Percentiles rank a stretch among this genome's conserved stretches.
Evolutionary conservation across 306 rosid species (phyloP).

Genomic region (Fragaria iinumae): DNA sequence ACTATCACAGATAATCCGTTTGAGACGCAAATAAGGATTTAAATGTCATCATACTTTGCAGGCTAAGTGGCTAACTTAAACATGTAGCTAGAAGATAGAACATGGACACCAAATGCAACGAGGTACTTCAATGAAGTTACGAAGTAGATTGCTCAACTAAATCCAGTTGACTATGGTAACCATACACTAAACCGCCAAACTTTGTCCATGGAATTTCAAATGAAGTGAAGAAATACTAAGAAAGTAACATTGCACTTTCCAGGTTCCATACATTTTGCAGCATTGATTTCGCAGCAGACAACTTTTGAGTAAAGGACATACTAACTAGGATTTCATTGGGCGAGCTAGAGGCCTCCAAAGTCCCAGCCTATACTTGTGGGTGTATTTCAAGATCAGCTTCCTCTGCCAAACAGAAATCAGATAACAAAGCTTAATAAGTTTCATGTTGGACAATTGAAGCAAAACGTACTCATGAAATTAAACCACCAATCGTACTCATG

Average conservation of each 20-base stretch:
- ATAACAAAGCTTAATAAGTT: not conserved
- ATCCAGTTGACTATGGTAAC: not conserved
- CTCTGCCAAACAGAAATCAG: constrained; percentile 55
- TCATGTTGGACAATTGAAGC: not conserved
- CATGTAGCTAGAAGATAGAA: not conserved
- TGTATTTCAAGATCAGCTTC: constrained; percentile 72
- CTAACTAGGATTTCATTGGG: constrained; percentile 43
- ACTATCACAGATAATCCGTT: not conserved
- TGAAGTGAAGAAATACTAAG: constrained; percentile 17
- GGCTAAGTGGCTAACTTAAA: not conserved
- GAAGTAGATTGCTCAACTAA: constrained; percentile 15
- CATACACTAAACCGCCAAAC: constrained; percentile 9
- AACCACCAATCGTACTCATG: not conserved
- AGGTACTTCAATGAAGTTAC: constrained; percentile 14
- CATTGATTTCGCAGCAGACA: not conserved
- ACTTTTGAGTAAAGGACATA: constrained; percentile 7
- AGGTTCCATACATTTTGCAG: constrained; percentile 17
- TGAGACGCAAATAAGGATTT: not conserved
- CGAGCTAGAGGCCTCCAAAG: constrained; percentile 78
- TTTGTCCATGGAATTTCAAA: constrained; percentile 21
- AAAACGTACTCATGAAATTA: not conserved
- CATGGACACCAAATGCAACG: not conserved
- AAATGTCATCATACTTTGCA: not conserved
- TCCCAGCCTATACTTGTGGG: constrained; percentile 86
- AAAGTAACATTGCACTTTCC: not conserved